phyloP scores from a whole-genome alignment of 2,329 filamentous ascomycete species.

The Phoma sp. region DNA sequence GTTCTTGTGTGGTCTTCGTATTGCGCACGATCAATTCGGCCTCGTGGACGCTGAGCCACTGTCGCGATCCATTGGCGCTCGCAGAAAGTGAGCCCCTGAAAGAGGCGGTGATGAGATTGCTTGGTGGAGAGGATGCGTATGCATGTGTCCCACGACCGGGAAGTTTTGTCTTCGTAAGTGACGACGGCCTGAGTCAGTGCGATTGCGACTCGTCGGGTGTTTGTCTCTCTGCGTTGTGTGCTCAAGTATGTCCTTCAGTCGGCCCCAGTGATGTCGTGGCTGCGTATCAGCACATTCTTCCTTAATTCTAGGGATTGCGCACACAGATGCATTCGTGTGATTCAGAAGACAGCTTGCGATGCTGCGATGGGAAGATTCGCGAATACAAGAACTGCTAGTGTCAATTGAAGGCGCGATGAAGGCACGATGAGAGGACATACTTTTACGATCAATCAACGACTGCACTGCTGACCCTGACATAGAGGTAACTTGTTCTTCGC shows the following conservation, averaged over 20 bases:
- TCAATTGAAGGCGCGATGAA: not conserved
- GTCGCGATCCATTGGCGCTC: not conserved
- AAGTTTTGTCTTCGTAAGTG: not conserved
- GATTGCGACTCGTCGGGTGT: not conserved
- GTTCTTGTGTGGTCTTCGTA: not conserved
- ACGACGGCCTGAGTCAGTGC: not conserved
- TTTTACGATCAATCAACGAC: not conserved
- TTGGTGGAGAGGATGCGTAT: not conserved
- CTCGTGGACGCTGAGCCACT: not conserved
- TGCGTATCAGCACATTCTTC: not conserved
- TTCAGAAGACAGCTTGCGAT: not conserved
- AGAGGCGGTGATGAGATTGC: constrained; percentile 1
- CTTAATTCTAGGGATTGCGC: not conserved
- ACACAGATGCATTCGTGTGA: not conserved
- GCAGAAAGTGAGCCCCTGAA: not conserved
- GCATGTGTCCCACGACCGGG: not conserved
- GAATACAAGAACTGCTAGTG: not conserved
- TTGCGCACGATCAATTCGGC: not conserved
- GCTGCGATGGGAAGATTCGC: not conserved
- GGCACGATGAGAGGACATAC: too few relatives aligned
- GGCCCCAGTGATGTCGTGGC: not conserved
- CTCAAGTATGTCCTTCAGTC: not conserved
- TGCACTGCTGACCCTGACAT: not conserved
- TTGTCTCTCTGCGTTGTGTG: not conserved
- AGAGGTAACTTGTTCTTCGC: not conserved